Conservation (phyloP, 805 yeast species). For the Metschnikowia amazonensis region DNA sequence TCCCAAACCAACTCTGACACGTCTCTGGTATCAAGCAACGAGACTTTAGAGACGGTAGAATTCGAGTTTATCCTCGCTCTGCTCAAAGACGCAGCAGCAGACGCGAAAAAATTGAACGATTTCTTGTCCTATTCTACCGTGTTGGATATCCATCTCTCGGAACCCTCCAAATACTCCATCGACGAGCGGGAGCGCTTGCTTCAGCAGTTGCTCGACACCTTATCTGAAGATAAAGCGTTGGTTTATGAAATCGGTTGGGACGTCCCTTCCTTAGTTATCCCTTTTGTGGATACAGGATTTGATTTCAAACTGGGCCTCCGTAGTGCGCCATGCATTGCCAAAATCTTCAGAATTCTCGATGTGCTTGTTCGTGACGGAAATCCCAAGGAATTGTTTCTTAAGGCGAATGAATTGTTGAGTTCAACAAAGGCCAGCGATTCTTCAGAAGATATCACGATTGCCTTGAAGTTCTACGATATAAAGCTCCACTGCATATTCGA, state of each 20-base stretch:
- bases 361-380: constrained; percentile 66
- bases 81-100: constrained; percentile 30
- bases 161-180: constrained; percentile 42
- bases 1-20: constrained; percentile 12
- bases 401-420: constrained; percentile 61
- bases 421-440: constrained; percentile 28
- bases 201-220: constrained; percentile 38
- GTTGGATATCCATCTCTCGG: constrained; percentile 55
- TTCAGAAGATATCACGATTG: constrained; percentile 7
- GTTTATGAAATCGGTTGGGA: constrained; percentile 85
- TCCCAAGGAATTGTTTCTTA: constrained; percentile 74
- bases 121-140: constrained; percentile 70
- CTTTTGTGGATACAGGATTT: constrained; percentile 44
- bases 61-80: constrained; percentile 26
- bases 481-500: constrained; percentile 67
- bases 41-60: constrained; percentile 15
- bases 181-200: constrained; percentile 53
- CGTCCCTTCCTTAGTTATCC: constrained; percentile 64
- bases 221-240: constrained; percentile 45
- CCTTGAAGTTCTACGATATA: constrained; percentile 42
- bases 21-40: constrained; percentile 15
- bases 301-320: constrained; percentile 28
- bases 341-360: constrained; percentile 51
- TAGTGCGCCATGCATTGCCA: constrained; percentile 36
- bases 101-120: constrained; percentile 49